These are phyloP conservation scores for Irpex lacteus DNA, from an alignment of 1,284 basidiomycete genomes.

Conservation along the genomic window DNA sequence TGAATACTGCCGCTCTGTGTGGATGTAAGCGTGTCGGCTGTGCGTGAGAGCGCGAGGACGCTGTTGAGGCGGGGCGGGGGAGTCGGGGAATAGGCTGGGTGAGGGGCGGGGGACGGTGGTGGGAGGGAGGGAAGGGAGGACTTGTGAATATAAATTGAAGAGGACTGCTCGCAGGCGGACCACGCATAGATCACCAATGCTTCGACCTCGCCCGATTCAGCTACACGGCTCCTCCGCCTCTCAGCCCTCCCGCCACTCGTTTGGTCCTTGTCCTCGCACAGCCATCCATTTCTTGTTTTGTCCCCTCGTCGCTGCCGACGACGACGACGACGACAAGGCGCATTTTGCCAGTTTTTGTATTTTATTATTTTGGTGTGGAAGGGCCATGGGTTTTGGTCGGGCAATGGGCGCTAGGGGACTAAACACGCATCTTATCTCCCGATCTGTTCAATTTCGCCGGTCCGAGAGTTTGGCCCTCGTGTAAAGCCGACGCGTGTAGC, in stretches of 20 bases:
- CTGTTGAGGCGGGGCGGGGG: not conserved
- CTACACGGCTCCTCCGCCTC: not conserved
- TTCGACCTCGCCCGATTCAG: constrained; percentile 4
- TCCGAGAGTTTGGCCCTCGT: constrained; percentile 11
- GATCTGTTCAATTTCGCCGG: constrained; percentile 10
- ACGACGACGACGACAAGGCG: not conserved
- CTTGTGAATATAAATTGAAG: constrained; percentile 7
- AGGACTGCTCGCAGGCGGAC: not conserved
- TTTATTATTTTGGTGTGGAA: not conserved
- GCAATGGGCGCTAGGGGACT: constrained; percentile 1
- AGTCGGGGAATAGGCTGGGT: constrained; percentile 10
- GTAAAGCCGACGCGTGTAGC: constrained; percentile 3
- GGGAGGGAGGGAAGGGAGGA: constrained; percentile 4
- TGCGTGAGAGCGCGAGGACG: constrained; percentile 5
- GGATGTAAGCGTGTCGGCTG: not conserved
- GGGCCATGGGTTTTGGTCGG: not conserved
- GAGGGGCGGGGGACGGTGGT: constrained; percentile 6
- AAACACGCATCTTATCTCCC: constrained; percentile 13
- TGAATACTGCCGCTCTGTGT: constrained; percentile 1
- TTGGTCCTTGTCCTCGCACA: not conserved
- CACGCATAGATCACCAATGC: constrained; percentile 1
- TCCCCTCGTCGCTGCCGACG: not conserved
- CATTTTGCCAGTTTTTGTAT: not conserved
- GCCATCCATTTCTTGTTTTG: not conserved
- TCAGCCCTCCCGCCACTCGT: not conserved